Evolutionary conservation across 2,329 filamentous ascomycete genomes (phyloP).

Genomic region (Fusarium sacchari): DNA sequence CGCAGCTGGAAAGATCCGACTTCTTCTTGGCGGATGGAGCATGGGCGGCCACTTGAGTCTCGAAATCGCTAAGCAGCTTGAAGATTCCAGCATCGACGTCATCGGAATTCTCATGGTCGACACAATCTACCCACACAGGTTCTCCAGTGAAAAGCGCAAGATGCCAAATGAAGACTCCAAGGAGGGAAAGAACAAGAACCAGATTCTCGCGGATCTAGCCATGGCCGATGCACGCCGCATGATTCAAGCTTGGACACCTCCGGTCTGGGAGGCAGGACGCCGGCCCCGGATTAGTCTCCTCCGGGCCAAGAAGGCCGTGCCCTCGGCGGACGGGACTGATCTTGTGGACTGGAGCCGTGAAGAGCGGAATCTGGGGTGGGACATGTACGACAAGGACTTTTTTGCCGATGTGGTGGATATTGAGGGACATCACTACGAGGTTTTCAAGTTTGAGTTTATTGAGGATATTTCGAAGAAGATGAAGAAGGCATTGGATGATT

Average conservation of each 20-base stretch:
- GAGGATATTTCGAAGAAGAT: slow-evolving; percentile 44
- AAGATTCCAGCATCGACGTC: slow-evolving; percentile 53
- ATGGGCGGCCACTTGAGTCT: slow-evolving; percentile 63
- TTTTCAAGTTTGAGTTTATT: slow-evolving; percentile 52
- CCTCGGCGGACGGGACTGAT: slow-evolving; percentile 42
- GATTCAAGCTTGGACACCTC: slow-evolving; percentile 54
- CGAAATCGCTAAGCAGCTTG: slow-evolving; percentile 59
- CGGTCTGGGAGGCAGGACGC: slow-evolving; percentile 49
- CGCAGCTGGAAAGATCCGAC: slow-evolving; percentile 45
- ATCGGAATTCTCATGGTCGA: slow-evolving; percentile 65
- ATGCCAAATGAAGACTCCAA: slow-evolving; percentile 36
- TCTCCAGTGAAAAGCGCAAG: slow-evolving; percentile 1
- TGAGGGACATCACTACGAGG: slow-evolving; percentile 62
- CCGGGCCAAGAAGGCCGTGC: slow-evolving; percentile 55
- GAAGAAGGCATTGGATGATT: slow-evolving; percentile 18
- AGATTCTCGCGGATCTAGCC: slow-evolving; percentile 50
- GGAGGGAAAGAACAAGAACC: slow-evolving; percentile 49
- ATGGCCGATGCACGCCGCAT: slow-evolving; percentile 56
- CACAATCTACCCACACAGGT: slow-evolving; percentile 52
- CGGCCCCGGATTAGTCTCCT: slow-evolving; percentile 58
- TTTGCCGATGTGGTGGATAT: slow-evolving; percentile 59
- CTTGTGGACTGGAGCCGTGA: slow-evolving; percentile 57
- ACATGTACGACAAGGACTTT: slow-evolving; percentile 55
- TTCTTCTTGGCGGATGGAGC: slow-evolving; percentile 67
- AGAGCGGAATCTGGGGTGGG: slow-evolving; percentile 60